Evolutionary conservation across 495 filamentous ascomycete species (phyloP), one percentile per base, ranked within the genome.

Genomic region (Tuber brumale): DNA sequence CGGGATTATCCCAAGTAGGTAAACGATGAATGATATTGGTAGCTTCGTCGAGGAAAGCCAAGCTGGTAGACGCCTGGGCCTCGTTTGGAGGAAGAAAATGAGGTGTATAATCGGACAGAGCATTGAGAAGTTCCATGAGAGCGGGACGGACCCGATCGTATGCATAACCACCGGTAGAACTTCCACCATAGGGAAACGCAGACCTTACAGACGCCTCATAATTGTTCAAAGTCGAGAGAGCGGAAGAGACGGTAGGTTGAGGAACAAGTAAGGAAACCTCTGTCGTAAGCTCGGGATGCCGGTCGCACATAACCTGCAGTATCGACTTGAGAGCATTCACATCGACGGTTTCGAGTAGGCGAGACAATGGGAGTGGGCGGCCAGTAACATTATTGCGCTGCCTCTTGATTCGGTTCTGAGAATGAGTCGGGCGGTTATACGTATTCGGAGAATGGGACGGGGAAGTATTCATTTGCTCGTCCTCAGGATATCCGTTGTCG

Each of bases 41-140:
- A 27, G 91, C 95, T 37, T 89, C 91, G 75, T 99, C 93, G 42
- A 99, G 88, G 81, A 92, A 99, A 75, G 89, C 90, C 76, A 99
- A 85, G 9, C 94, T 97, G 18, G 90, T 85, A 12, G 91, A 88
- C 16, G 92, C 85, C 82, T 97, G 95, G 6, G 89, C 84, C 84
- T 99, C 95, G 78, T 92, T 90, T 0, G 95, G 95, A 18, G 95
- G 96, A 6, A 99, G 90, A 80, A 95, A 99, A 83, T 97, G 94
- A 16, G 94, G 94, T 5, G 93, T 97, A 83, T 94, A 99, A 80
- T 99, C 95, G 81, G 90, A 90, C 73, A 99, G 87, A 70, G 95
- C 93, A 76, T 98, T 94, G 72, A 97, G 88, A 46, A 99, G 89
- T 37, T 92, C 90, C 42, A 89, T 85, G 3, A 99, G 88, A 57